Evolutionary conservation across 75 land plant species (phyloP).

Genomic region (Pinus albicaulis): DNA sequence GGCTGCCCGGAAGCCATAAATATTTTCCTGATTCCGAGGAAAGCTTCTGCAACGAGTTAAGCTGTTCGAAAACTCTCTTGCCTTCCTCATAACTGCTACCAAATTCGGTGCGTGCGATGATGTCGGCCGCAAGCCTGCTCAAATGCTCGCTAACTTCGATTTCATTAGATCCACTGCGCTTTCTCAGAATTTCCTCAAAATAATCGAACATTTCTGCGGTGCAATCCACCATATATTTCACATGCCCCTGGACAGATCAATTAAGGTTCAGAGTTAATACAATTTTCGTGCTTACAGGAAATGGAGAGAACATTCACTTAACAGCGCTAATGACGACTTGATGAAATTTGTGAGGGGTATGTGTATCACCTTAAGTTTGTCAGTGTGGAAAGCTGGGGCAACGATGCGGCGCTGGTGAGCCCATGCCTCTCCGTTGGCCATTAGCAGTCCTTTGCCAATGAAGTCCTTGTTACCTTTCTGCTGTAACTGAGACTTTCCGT

Average conservation of each 20-base stretch:
- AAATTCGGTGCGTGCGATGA: conserved; percentile 78
- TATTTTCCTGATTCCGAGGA: conserved; percentile 52
- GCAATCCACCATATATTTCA: not conserved
- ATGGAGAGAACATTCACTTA: no score
- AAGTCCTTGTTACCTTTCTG: conserved; percentile 35
- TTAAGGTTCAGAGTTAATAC: no score
- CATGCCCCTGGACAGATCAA: not conserved
- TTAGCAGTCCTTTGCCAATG: conserved; percentile 65
- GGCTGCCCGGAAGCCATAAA: conserved; percentile 76
- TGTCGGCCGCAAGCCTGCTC: conserved; percentile 60
- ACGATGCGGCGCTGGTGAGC: conserved; percentile 57
- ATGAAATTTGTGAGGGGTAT: no score
- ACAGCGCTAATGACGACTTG: no score
- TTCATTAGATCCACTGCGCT: conserved; percentile 5
- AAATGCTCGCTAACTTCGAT: conserved; percentile 47
- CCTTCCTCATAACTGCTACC: conserved; percentile 81
- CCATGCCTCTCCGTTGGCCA: conserved; percentile 68
- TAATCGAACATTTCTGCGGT: not conserved
- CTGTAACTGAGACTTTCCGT: conserved; percentile 45
- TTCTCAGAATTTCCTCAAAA: not conserved
- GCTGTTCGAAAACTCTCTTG: conserved; percentile 60
- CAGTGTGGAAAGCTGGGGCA: conserved; percentile 67
- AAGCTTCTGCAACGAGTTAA: conserved; percentile 51
- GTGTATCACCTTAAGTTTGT: conserved; percentile 66
- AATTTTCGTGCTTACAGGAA: no score